These are phyloP conservation scores for Poronia punctata DNA, from an alignment of 495 filamentous ascomycete genomes.

Conservation along the genomic window DNA sequence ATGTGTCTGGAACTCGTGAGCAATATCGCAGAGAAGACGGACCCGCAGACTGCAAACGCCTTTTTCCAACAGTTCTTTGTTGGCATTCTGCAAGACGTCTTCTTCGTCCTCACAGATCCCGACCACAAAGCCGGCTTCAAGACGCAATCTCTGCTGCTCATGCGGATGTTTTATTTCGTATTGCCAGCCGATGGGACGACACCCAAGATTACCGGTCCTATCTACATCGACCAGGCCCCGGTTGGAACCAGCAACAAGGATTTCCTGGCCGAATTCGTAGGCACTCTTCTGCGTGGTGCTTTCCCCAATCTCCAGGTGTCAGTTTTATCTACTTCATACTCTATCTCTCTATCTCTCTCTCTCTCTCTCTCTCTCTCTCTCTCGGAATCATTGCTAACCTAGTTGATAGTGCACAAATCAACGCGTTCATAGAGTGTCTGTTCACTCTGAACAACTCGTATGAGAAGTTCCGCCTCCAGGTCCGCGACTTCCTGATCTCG, in stretches of 20 bases:
- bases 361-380: too few relatives aligned
- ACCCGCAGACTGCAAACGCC: conserved; percentile 72
- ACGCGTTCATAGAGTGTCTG: conserved; percentile 76
- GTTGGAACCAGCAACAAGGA: conserved; percentile 79
- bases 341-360: too few relatives aligned
- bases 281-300: conserved; percentile 76
- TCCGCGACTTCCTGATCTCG: conserved; percentile 95
- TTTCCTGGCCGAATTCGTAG: conserved; percentile 81
- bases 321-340: conserved; percentile 29
- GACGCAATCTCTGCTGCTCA: conserved; percentile 85
- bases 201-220: conserved; percentile 83
- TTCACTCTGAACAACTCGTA: conserved; percentile 77
- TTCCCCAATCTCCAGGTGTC: conserved; percentile 91
- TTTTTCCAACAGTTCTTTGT: conserved; percentile 98
- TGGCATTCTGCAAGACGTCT: conserved; percentile 91
- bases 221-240: conserved; percentile 76
- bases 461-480: conserved; percentile 82
- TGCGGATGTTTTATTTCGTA: conserved; percentile 93
- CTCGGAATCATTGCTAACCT: too few relatives aligned
- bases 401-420: conserved; percentile 66
- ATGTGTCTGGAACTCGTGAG: conserved; percentile 98
- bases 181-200: conserved; percentile 51
- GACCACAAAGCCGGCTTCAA: conserved; percentile 99
- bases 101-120: conserved; percentile 95
- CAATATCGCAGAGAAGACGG: conserved; percentile 88